Percentiles rank a stretch among this genome's conserved stretches.
These are phyloP conservation scores for Panicum miliaceum DNA, from an alignment of 176 grass and related monocot species.

Conservation along the genomic window DNA sequence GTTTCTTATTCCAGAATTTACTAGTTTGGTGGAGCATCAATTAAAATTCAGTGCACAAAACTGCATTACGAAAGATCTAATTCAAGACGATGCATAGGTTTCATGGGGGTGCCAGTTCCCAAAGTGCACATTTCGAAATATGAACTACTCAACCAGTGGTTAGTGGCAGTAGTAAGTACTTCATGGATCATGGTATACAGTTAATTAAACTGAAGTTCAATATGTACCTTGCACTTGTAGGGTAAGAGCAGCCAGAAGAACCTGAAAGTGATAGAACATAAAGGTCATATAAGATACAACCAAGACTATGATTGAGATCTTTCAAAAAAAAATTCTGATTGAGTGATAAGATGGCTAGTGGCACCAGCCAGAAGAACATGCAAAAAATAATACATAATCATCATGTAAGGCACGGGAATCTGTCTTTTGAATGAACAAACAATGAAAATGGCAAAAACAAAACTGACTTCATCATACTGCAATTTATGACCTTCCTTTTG, in stretches of 20 bases:
- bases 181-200: not conserved
- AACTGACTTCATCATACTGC: not conserved
- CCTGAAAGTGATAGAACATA: conserved; percentile 50
- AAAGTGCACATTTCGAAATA: not conserved
- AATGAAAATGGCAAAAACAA: not conserved
- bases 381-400: conserved; percentile 7
- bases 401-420: not conserved
- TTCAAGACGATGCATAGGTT: not conserved
- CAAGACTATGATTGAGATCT: not conserved
- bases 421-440: not conserved
- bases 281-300: not conserved
- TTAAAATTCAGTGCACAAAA: not conserved
- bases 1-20: conserved; percentile 13
- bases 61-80: not conserved
- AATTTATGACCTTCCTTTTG: not conserved
- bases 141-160: not conserved
- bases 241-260: conserved; percentile 72
- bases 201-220: conserved; percentile 16
- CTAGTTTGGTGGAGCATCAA: not conserved
- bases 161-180: not conserved
- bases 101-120: not conserved
- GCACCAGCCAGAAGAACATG: conserved; percentile 50
- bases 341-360: not conserved
- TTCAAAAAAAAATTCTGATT: not conserved
- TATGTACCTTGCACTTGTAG: conserved; percentile 70